These are phyloP conservation scores for Cladobotryum mycophilum DNA, from an alignment of 2,329 filamentous ascomycete species.

Conservation along the genomic window DNA sequence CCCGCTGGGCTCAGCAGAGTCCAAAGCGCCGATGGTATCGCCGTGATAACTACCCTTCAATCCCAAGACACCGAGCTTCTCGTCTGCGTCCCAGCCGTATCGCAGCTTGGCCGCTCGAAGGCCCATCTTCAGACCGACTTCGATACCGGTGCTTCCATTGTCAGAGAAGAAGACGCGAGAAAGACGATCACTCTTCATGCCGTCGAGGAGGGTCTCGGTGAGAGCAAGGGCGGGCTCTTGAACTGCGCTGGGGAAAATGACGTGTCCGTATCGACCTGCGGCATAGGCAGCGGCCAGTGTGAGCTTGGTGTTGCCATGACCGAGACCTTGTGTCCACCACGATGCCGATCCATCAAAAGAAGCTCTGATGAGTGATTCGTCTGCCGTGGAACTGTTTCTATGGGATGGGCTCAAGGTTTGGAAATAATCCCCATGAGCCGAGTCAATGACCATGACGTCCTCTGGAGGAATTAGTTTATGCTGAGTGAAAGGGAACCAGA, in stretches of 20 bases:
- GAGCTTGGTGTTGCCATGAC: slow-evolving; percentile 67
- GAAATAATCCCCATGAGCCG: slow-evolving; percentile 72
- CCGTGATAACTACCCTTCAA: slow-evolving; percentile 79
- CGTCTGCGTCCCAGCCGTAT: slow-evolving; percentile 57
- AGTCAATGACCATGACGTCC: slow-evolving; percentile 71
- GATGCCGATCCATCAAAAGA: slow-evolving; percentile 81
- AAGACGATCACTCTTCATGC: slow-evolving; percentile 58
- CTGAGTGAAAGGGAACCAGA: slow-evolving; percentile 88
- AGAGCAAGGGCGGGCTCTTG: slow-evolving; percentile 70
- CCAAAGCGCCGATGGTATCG: slow-evolving; percentile 85
- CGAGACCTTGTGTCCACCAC: slow-evolving; percentile 88
- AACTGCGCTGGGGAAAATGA: slow-evolving; percentile 80
- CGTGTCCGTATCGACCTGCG: slow-evolving; percentile 76
- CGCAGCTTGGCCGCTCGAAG: slow-evolving; percentile 60
- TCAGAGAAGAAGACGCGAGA: slow-evolving; percentile 75
- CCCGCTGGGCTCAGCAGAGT: slow-evolving; percentile 68
- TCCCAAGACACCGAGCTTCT: slow-evolving; percentile 62
- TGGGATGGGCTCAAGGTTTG: slow-evolving; percentile 41
- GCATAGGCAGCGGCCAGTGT: slow-evolving; percentile 73
- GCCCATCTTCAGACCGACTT: slow-evolving; percentile 82
- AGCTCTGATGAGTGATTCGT: slow-evolving; percentile 30
- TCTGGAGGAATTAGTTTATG: slow-evolving; percentile 57
- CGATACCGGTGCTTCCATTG: slow-evolving; percentile 75
- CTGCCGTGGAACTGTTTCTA: background rate
- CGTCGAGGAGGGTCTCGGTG: slow-evolving; percentile 56